phyloP scores from a whole-genome alignment of 2,329 filamentous ascomycete genomes.

The Neodidymelliopsis sp. region DNA sequence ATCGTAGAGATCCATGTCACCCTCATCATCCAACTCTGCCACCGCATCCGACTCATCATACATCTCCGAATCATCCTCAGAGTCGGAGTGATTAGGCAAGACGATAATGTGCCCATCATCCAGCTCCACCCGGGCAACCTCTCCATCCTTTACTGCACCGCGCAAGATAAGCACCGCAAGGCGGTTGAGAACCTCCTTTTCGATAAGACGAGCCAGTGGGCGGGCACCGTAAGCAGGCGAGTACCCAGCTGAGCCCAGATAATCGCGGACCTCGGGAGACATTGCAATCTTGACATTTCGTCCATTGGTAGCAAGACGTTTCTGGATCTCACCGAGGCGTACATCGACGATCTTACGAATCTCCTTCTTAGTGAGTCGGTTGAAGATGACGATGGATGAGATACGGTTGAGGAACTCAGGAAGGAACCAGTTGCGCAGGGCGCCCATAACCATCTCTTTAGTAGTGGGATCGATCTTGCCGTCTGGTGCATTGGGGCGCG shows the following conservation, averaged over 20 bases:
- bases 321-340: conserved; percentile 86
- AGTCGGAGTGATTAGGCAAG: conserved; percentile 79
- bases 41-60: conserved; percentile 77
- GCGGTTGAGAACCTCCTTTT: conserved; percentile 95
- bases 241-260: conserved; percentile 89
- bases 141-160: conserved; percentile 84
- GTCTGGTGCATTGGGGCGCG: conserved; percentile 77
- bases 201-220: conserved; percentile 86
- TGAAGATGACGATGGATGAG: conserved; percentile 96
- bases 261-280: conserved; percentile 86
- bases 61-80: conserved; percentile 75
- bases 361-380: conserved; percentile 86
- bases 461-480: conserved; percentile 87
- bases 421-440: conserved; percentile 93
- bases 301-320: conserved; percentile 82
- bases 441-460: conserved; percentile 86
- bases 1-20: conserved; percentile 70
- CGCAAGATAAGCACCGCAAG: conserved; percentile 90
- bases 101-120: conserved; percentile 82
- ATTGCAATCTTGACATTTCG: conserved; percentile 87
- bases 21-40: conserved; percentile 67
- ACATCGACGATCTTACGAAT: conserved; percentile 97
- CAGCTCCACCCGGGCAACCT: conserved; percentile 80
- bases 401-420: conserved; percentile 99
- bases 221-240: conserved; percentile 94